These are phyloP conservation scores for Pichia paraexigua DNA, from an alignment of 805 yeast species.

Conservation along the genomic window DNA sequence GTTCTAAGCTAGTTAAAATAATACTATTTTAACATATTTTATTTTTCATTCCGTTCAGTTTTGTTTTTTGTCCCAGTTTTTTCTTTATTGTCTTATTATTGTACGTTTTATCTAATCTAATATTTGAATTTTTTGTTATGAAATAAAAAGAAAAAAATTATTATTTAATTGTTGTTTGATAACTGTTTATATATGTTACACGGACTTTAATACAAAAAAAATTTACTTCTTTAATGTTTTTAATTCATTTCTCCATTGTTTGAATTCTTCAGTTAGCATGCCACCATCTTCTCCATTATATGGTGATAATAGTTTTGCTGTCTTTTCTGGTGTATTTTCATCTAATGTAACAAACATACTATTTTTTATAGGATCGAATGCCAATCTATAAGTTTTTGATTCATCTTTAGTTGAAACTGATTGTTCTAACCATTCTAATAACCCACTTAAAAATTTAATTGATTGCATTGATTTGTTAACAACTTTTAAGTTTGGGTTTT, in stretches of 20 bases:
- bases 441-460: constrained; percentile 79
- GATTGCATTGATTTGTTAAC: constrained; percentile 66
- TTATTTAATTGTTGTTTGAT: background rate
- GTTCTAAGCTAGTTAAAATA: background rate
- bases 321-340: constrained; percentile 33
- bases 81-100: too few relatives aligned
- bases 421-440: constrained; percentile 66
- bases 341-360: constrained; percentile 42
- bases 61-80: background rate
- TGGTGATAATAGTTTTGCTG: constrained; percentile 28
- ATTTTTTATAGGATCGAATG: constrained; percentile 44
- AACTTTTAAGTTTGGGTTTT: constrained; percentile 31
- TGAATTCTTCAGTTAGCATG: constrained; percentile 43
- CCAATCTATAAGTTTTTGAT: constrained; percentile 42
- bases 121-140: too few relatives aligned
- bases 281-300: constrained; percentile 26
- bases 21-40: background rate
- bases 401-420: constrained; percentile 46
- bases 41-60: background rate
- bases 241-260: constrained; percentile 41
- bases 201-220: background rate
- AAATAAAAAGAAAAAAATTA: background rate
- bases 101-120: too few relatives aligned
- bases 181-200: background rate
- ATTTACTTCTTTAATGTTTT: background rate